A percentile compares a stretch with the other conserved stretches of the same genome.
Evolutionary conservation across 306 rosid species (phyloP).

Genomic region (Mimosa pudica): DNA sequence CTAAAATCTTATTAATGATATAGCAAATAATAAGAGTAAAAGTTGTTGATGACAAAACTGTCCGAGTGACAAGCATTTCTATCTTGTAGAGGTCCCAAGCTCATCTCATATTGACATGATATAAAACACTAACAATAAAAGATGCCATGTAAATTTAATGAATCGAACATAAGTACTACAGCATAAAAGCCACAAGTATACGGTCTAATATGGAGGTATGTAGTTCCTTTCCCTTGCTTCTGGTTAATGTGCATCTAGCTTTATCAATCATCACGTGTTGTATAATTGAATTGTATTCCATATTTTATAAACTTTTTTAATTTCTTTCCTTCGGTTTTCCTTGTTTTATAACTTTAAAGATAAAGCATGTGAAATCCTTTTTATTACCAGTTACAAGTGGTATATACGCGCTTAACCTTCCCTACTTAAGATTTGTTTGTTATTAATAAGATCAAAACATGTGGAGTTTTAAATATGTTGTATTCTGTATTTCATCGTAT

Average conservation of each 20-base stretch:
- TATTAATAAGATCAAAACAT: too few species aligned
- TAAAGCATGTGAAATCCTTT: too few species aligned
- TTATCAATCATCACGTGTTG: conserved; percentile 1
- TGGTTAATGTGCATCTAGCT: conserved; percentile 1
- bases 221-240: neutral
- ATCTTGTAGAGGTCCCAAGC: too few species aligned
- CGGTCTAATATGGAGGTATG: neutral
- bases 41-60: too few species aligned
- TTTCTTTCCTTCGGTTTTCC: neutral
- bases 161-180: neutral
- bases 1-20: neutral
- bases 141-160: neutral
- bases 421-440: too few species aligned
- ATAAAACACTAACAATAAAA: neutral
- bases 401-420: too few species aligned
- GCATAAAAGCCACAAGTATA: neutral
- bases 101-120: too few species aligned
- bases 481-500: too few species aligned
- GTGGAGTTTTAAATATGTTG: neutral
- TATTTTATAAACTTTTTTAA: neutral
- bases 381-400: too few species aligned
- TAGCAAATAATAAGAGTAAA: neutral
- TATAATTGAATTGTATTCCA: neutral
- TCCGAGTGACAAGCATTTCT: too few species aligned
- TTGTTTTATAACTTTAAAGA: too few species aligned